Evolutionary conservation across 768 basidiomycete genomes (phyloP).

Genomic region (Tulasnella sp.): DNA sequence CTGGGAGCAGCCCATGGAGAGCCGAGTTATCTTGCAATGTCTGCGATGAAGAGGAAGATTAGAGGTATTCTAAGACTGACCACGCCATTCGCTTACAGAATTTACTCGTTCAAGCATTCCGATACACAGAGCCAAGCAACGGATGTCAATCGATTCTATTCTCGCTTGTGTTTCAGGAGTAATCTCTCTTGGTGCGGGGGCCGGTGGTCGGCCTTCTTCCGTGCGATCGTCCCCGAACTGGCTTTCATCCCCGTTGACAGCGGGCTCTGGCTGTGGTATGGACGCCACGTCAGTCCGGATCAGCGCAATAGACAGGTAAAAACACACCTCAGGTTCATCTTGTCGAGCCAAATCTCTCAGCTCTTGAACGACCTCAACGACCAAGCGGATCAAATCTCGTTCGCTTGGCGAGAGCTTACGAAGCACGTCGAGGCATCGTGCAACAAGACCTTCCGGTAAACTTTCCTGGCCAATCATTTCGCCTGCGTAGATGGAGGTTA

Average conservation of each 20-base stretch:
- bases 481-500: conserved; percentile 43
- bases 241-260: conserved; percentile 29
- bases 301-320: conserved; percentile 28
- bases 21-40: conserved; percentile 61
- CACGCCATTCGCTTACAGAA: conserved; percentile 51
- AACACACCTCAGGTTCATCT: conserved; percentile 36
- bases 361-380: conserved; percentile 84
- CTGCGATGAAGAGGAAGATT: conserved; percentile 32
- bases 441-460: conserved; percentile 66
- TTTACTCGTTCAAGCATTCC: conserved; percentile 85
- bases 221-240: conserved; percentile 38
- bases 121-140: conserved; percentile 71
- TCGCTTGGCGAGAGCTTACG: conserved; percentile 67
- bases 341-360: conserved; percentile 57
- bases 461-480: conserved; percentile 73
- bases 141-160: conserved; percentile 62
- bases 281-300: not conserved
- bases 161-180: conserved; percentile 57
- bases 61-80: not conserved
- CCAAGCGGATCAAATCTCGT: conserved; percentile 78
- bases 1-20: conserved; percentile 62
- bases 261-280: conserved; percentile 15
- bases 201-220: conserved; percentile 32
- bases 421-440: conserved; percentile 78
- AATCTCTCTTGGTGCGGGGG: conserved; percentile 40